Evolutionary conservation across 2,329 filamentous ascomycete genomes (phyloP).

Genomic region (Myriosclerotinia curreyana): DNA sequence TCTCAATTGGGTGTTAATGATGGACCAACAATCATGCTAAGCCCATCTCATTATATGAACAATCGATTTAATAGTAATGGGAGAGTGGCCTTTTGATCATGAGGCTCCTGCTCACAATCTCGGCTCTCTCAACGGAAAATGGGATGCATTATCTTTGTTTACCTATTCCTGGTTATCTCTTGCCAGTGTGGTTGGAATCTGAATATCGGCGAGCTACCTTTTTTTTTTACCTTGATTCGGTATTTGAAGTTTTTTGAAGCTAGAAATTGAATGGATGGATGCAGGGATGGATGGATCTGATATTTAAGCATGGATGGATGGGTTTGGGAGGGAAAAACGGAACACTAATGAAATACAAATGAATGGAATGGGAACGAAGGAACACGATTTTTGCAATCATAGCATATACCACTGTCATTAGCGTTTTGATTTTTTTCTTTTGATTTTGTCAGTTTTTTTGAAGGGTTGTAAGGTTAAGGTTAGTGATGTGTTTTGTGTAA

Average conservation of each 20-base stretch:
- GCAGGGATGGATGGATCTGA: constrained; percentile 2
- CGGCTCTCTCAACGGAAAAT: neutral
- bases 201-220: neutral
- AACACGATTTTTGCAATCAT: constrained; percentile 14
- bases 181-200: neutral
- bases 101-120: neutral
- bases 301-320: constrained; percentile 3
- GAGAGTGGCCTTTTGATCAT: constrained; percentile 32
- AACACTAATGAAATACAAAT: neutral
- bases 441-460: neutral
- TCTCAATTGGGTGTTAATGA: constrained; percentile 33
- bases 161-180: neutral
- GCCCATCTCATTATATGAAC: constrained; percentile 32
- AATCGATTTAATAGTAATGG: constrained; percentile 34
- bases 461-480: constrained; percentile 6
- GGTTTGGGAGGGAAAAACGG: neutral
- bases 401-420: constrained; percentile 25
- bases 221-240: neutral
- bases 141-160: constrained; percentile 1
- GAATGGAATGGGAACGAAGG: constrained; percentile 8
- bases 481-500: neutral
- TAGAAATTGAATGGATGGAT: neutral
- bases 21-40: constrained; percentile 34
- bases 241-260: constrained; percentile 5
- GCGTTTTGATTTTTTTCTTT: constrained; percentile 21